Conservation (phyloP, 75 land plant species). For the Pinus tabuliformis region DNA sequence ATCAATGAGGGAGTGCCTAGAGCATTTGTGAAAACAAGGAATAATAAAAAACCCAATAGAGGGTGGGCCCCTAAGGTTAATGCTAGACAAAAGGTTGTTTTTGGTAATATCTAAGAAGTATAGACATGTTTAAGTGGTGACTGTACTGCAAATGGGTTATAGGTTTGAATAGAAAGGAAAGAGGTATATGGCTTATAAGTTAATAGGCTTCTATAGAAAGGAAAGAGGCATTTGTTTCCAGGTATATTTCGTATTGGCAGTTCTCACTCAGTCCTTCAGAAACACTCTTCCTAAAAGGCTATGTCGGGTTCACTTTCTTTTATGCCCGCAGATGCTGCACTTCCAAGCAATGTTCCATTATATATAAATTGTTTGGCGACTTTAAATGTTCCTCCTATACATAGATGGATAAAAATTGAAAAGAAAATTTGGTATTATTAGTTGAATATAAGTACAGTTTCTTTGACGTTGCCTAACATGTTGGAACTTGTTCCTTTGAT, state of each 20-base stretch:
- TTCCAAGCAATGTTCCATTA: neutral
- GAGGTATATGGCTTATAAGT: no score
- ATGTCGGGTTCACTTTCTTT: neutral
- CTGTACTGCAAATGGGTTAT: neutral
- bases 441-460: neutral
- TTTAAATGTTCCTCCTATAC: neutral
- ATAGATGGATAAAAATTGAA: neutral
- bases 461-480: neutral
- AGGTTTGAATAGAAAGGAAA: neutral
- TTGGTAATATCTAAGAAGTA: neutral
- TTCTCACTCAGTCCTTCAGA: no score
- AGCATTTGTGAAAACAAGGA: no score
- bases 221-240: neutral
- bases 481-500: neutral
- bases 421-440: neutral
- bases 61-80: no score
- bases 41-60: no score
- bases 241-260: neutral
- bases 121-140: neutral
- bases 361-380: neutral
- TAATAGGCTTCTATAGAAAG: no score
- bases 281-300: neutral
- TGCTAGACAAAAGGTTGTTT: no score
- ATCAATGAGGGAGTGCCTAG: no score
- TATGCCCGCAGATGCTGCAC: neutral